Percentiles rank a stretch among this genome's conserved stretches.
These are phyloP conservation scores for Eimeria maxima DNA, from an alignment of 169 alveolate genomes.

Conservation along the genomic window DNA sequence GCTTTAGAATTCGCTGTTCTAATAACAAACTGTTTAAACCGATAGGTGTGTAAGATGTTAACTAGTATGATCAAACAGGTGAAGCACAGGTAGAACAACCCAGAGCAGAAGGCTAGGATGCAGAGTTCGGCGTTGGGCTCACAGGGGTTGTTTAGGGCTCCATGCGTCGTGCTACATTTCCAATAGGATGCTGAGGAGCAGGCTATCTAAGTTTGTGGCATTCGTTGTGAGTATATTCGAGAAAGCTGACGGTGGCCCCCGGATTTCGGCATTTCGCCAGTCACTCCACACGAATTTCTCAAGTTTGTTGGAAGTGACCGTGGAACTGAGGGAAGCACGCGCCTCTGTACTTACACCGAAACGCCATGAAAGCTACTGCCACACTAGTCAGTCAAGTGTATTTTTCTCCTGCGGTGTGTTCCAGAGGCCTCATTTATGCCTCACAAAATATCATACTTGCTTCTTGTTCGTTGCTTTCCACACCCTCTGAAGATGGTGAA, in stretches of 20 bases:
- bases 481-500: constrained; percentile 47
- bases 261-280: not conserved
- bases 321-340: not conserved
- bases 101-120: not conserved
- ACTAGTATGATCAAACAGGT: not conserved
- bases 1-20: not conserved
- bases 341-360: constrained; percentile 46
- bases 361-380: not conserved
- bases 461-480: constrained; percentile 38
- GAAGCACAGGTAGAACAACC: not conserved
- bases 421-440: constrained; percentile 58
- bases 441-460: constrained; percentile 6
- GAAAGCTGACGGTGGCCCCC: not conserved
- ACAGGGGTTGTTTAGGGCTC: not conserved
- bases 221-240: not conserved
- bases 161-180: not conserved
- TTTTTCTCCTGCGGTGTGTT: constrained; percentile 59
- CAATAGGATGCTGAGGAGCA: not conserved
- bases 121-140: not conserved
- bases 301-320: constrained; percentile 9
- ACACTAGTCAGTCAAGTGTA: constrained; percentile 1
- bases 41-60: not conserved
- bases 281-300: not conserved
- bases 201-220: not conserved
- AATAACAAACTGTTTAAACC: not conserved